Base-by-base conservation (phyloP, 139 green algal genomes). In the Tetraselmis striata region DNA sequence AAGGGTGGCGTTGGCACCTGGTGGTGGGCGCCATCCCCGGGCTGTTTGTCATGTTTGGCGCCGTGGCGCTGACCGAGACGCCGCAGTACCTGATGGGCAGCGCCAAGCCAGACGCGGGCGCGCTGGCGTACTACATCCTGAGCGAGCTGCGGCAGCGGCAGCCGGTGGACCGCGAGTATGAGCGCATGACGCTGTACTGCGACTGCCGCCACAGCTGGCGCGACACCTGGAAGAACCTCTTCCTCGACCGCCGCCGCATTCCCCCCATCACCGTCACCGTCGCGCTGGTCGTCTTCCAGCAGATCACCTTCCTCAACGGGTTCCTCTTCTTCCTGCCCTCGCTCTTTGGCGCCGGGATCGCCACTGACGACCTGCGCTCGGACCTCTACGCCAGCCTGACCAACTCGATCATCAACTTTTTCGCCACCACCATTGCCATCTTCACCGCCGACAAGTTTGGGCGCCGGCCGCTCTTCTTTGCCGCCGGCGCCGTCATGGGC, bases 341-440 rank as follows among this genome's bases (percentile, higher is more conserved):
- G 5, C 26, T 29, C 74, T 31, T 77, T 18, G 25, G 2, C 74
- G n/a, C n/a, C 74, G 74, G 26, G 5, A 27, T 77, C 74, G 25
- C 74, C 74, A 30, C n/a, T 18, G 25, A 28, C 74, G n/a, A 31
- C 23, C 5, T 18, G 26, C 25, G 5, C 23, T 28, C 74, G 5
- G n/a, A 31, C 74, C 26, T 29, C 74, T 31, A 31, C 74, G 74
- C 74, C 74, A 30, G 2, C 74, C 26, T 29, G 5, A 77, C n/a
- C 74, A 29, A 28, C 74, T 31, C n/a, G 5, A 29, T 29, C 25
- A 77, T 77, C 22, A 29, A 31, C 74, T 31, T 77, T 29, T 28
- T 77, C 74, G n/a, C n/a, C 74, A 29, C n/a, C 74, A 77, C n/a
- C 74, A 29, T 77, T 18, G n/a, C n/a, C 74, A 29, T 77, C 74